These are phyloP conservation scores for Sarcomyxa edulis DNA, from an alignment of 768 basidiomycete genomes.

Conservation along the genomic window DNA sequence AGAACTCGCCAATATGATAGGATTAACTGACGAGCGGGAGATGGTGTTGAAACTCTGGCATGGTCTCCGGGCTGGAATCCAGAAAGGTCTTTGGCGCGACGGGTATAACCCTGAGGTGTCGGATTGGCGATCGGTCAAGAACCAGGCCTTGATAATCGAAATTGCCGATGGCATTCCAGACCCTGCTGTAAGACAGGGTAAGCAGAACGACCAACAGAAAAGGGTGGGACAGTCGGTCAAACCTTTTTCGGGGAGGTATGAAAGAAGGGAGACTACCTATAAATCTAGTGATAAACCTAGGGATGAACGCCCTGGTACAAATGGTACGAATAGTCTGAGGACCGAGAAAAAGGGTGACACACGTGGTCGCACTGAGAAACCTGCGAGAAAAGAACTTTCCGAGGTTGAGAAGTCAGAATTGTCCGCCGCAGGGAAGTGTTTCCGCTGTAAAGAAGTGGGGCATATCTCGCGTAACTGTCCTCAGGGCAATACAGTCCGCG, in stretches of 20 bases:
- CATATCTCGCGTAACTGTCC: slow-evolving; percentile 26
- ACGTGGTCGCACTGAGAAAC: no score
- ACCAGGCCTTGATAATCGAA: slow-evolving; percentile 25
- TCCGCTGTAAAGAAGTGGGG: slow-evolving; percentile 18
- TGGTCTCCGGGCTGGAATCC: slow-evolving; percentile 19
- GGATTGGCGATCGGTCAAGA: slow-evolving; percentile 16
- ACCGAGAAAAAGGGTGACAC: slow-evolving; percentile 10
- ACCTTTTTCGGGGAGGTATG: no score
- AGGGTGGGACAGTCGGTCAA: no score
- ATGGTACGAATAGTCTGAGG: no score
- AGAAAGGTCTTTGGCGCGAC: slow-evolving; percentile 21
- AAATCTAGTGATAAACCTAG: no score
- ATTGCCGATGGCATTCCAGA: slow-evolving; percentile 14
- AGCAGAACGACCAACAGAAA: no score
- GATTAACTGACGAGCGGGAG: slow-evolving; percentile 18
- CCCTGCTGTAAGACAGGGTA: no score
- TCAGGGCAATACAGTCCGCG: slow-evolving; percentile 11
- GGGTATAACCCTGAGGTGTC: slow-evolving; percentile 20
- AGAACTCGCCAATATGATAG: slow-evolving; percentile 27
- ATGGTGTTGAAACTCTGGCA: slow-evolving; percentile 28
- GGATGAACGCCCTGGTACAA: no score
- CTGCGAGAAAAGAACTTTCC: no score
- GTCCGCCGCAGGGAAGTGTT: slow-evolving; percentile 19
- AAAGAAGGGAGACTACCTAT: no score
- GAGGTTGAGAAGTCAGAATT: no score